Conservation (phyloP, 2,329 filamentous ascomycete species). For the Colletotrichum sp. region DNA sequence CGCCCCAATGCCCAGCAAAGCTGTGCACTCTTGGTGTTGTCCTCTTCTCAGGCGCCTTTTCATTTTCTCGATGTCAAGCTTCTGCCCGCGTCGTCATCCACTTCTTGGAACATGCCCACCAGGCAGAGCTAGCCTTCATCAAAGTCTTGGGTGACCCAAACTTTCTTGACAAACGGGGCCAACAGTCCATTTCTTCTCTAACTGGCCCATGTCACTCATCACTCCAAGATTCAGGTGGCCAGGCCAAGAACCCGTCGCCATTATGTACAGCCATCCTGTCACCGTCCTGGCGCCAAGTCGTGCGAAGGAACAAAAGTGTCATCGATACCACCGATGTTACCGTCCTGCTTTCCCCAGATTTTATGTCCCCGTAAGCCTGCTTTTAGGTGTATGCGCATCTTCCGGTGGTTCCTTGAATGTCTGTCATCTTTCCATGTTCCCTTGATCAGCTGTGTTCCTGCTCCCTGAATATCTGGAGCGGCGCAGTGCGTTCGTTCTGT, state of each 20-base stretch:
- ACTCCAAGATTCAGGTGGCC: not conserved
- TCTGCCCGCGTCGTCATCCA: constrained; percentile 7
- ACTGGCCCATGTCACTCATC: not conserved
- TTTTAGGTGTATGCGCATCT: not conserved
- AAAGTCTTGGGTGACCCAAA: not conserved
- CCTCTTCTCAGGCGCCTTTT: not conserved
- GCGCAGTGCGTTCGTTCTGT: not conserved
- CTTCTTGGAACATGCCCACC: not conserved
- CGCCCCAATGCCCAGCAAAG: constrained; percentile 19
- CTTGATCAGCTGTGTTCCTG: not conserved
- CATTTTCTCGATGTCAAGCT: not conserved
- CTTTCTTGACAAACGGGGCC: not conserved
- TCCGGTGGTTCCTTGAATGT: not conserved
- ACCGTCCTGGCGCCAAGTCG: constrained; percentile 4
- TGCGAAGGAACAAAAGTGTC: constrained; percentile 3
- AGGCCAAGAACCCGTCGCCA: not conserved
- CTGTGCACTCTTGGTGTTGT: constrained; percentile 2
- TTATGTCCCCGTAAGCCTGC: not conserved
- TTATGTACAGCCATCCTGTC: not conserved
- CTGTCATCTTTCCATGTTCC: not conserved
- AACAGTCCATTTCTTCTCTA: not conserved
- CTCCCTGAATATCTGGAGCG: not conserved
- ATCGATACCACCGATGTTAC: not conserved
- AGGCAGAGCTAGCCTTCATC: not conserved
- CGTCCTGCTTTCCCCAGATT: constrained; percentile 11